Conservation (phyloP, 257 asterid genomes). For the Penstemon davidsonii region DNA sequence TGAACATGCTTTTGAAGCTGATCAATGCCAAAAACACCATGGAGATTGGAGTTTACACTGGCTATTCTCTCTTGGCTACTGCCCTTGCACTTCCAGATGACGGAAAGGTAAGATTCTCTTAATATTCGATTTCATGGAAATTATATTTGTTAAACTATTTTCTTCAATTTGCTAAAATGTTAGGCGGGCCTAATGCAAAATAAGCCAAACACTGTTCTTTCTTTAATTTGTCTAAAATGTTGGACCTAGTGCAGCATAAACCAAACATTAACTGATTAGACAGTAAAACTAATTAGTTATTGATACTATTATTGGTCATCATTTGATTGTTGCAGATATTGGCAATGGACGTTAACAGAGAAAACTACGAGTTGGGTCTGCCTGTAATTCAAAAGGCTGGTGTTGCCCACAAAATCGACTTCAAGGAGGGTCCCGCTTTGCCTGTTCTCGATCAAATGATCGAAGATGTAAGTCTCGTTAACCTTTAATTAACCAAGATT, state of each 20-base stretch:
- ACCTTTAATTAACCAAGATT: not conserved
- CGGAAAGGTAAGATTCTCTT: slow-evolving; percentile 54
- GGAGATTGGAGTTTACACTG: slow-evolving; percentile 93
- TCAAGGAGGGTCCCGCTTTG: slow-evolving; percentile 77
- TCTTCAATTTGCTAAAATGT: no score
- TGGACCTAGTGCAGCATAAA: no score
- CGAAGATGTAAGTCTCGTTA: slow-evolving; percentile 42
- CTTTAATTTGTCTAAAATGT: no score
- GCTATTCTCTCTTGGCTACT: slow-evolving; percentile 84
- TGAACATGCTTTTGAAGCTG: slow-evolving; percentile 80
- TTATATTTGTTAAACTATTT: no score
- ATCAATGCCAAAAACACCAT: slow-evolving; percentile 87
- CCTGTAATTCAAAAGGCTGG: slow-evolving; percentile 80
- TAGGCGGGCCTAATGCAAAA: no score
- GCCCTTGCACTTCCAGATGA: slow-evolving; percentile 83
- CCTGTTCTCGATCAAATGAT: slow-evolving; percentile 66
- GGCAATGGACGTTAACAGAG: slow-evolving; percentile 89
- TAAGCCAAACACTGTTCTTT: no score
- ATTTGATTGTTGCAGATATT: slow-evolving; percentile 55
- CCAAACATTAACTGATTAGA: no score
- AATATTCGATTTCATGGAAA: no score
- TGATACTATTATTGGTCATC: not conserved
- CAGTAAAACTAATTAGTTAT: no score
- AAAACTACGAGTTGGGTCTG: slow-evolving; percentile 75
- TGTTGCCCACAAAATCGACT: slow-evolving; percentile 80